These are phyloP conservation scores for Haplosporangium sp. DNA, from an alignment of 371 early-diverging fungal genomes.

Conservation along the genomic window DNA sequence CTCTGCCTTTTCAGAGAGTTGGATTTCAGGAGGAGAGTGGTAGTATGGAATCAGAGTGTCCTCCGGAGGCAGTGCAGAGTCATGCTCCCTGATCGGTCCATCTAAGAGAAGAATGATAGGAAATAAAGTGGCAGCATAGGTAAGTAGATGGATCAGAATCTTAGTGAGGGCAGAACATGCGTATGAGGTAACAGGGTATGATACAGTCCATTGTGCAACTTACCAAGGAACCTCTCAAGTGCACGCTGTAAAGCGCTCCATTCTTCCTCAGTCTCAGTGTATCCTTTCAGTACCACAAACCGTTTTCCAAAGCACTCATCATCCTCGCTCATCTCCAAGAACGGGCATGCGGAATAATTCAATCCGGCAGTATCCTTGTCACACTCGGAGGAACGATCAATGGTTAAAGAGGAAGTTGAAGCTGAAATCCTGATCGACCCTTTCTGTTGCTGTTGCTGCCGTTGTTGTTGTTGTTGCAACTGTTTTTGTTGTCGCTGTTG, in stretches of 20 bases:
- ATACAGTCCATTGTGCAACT: background rate
- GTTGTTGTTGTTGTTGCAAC: slow-evolving; percentile 2
- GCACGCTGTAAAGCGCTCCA: slow-evolving; percentile 40
- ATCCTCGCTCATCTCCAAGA: slow-evolving; percentile 20
- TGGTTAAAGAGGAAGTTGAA: background rate
- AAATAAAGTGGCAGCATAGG: background rate
- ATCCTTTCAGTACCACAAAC: slow-evolving; percentile 31
- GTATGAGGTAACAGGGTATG: background rate
- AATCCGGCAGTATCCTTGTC: too few relatives aligned
- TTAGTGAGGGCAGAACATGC: background rate
- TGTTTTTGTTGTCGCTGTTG: slow-evolving; percentile 14
- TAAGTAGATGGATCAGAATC: background rate
- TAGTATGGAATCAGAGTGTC: slow-evolving; percentile 47
- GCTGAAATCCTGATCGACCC: background rate
- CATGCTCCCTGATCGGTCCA: slow-evolving; percentile 19
- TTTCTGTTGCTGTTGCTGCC: background rate
- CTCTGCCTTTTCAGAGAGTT: slow-evolving; percentile 44
- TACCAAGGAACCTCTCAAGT: slow-evolving; percentile 36
- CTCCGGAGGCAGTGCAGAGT: slow-evolving; percentile 40
- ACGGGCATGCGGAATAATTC: slow-evolving; percentile 16
- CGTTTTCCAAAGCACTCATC: slow-evolving; percentile 1
- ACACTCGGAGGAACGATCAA: too few relatives aligned
- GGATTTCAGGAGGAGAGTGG: slow-evolving; percentile 26
- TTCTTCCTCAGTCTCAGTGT: slow-evolving; percentile 52
- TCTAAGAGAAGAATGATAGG: background rate